Evolutionary conservation across 2,329 filamentous ascomycete species (phyloP), one percentile per base, ranked within the genome.

Genomic region (Pyricularia sp.): DNA sequence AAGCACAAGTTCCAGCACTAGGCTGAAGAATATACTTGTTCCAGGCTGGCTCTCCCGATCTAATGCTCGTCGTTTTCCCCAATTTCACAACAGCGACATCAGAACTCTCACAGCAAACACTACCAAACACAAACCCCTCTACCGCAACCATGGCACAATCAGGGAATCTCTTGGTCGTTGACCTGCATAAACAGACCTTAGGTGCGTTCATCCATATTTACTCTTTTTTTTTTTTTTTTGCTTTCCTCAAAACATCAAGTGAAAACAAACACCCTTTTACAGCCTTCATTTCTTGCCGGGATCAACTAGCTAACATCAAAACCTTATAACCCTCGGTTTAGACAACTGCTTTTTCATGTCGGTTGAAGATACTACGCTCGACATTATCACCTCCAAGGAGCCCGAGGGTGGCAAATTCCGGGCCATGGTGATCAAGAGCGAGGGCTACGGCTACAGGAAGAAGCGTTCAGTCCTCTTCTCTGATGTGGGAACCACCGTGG

Each of bases 311-410:
- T 70, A n/a, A 67, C 26, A 25, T 31, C 31, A 23, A 59, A 28
- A 20, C 36, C 4, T 12, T 30, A 3, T 1, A 28, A 17, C 25
- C 26, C 6, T 6, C 2, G 2, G 9, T 4, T 5, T 69, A 77
- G 76, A 74, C 17, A 78, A 78, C 68, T 75, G 73, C 67, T 65
- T 71, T 25, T 77, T 77, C 73, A 70, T 75, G 68, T 72, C 71
- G 55, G 68, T 68, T 9, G 63, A 69, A 4, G 65, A 71, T 66
- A 72, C 71, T 17, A 42, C 59, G 0, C 30, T 76, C 59, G 68
- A 64, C 26, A 63, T 77, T 66, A 70, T 77, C 50, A 73, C 72
- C 3, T 71, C 73, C 64, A 74, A 73, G 68, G 75, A 77, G 67
- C 71, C 72, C 12, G 66, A 71, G 9, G 42, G 30, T 23, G 75